Evolutionary conservation across 257 asterid species (phyloP).

Genomic region (Schizonepeta tenuifolia): DNA sequence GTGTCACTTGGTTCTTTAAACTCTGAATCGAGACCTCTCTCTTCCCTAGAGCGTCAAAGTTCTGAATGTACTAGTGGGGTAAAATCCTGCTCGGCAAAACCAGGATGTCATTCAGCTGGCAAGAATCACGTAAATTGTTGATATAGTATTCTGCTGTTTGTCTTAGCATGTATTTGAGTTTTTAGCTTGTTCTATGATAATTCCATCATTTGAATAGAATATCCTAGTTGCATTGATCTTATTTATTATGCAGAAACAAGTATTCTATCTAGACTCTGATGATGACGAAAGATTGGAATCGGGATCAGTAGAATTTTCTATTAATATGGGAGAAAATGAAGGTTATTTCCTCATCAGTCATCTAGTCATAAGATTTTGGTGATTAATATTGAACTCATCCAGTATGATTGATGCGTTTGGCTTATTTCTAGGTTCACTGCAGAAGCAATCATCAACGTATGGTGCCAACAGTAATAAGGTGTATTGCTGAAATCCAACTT

Average conservation of each 20-base stretch:
- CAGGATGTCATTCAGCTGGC: slow-evolving; percentile 39
- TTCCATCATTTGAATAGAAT: slow-evolving; percentile 23
- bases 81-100: slow-evolving; percentile 32
- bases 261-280: slow-evolving; percentile 53
- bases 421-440: slow-evolving; percentile 49
- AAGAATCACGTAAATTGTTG: slow-evolving; percentile 39
- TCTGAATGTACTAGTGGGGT: slow-evolving; percentile 33
- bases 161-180: slow-evolving; percentile 33
- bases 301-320: slow-evolving; percentile 35
- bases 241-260: slow-evolving; percentile 49
- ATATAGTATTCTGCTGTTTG: slow-evolving; percentile 17
- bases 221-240: slow-evolving; percentile 27
- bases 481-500: slow-evolving; percentile 21
- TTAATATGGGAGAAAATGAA: slow-evolving; percentile 35
- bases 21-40: slow-evolving; percentile 25
- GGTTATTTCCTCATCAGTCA: slow-evolving; percentile 45
- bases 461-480: slow-evolving; percentile 36
- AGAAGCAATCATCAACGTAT: slow-evolving; percentile 38
- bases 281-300: slow-evolving; percentile 48
- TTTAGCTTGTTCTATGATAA: slow-evolving; percentile 23
- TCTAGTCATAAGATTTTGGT: slow-evolving; percentile 23
- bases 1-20: slow-evolving; percentile 35
- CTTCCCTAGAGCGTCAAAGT: slow-evolving; percentile 33
- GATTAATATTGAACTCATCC: slow-evolving; percentile 23
- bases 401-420: slow-evolving; percentile 27